Evolutionary conservation across 2,329 filamentous ascomycete genomes (phyloP), one percentile per base, ranked within the genome.

Genomic region (Leptodontidium sp.): DNA sequence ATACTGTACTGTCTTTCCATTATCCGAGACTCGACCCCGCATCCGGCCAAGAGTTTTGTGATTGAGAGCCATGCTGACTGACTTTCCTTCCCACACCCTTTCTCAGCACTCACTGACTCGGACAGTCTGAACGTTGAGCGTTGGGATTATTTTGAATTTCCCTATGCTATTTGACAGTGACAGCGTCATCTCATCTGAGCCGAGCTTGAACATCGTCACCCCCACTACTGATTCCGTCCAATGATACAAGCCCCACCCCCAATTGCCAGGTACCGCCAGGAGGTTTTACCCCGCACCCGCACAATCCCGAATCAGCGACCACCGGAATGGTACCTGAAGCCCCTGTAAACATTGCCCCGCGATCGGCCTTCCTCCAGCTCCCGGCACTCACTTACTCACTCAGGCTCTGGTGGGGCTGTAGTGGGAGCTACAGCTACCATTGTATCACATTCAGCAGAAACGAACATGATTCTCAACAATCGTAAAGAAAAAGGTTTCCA

Each of bases 1-100:
- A 68, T 78, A 81, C 67, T 81, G 77, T 14, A 74, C 68, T 52
- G 72, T 72, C 29, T 63, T 38, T 21, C 61, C 55, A 49, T 69
- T 61, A 24, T 57, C 9, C 9, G 68, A 69, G n/a, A 53, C 15
- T 11, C 24, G 43, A 53, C 72, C 72, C 29, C 61, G 68, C 40
- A 73, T 50, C 6, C 35, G 43, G 12, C 72, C 70, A 0, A 73
- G 64, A 7, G 14, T 63, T 14, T 59, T 45, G 43, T 73, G 72
- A 40, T 57, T 35, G n/a, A 68, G 61, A 40, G 62, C 40, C 62
- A 64, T 64, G 35, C n/a, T 40, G 38, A 32, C 29, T 32, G 3
- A 4, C 29, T 1, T 32, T 3, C 29, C 29, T 52, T 38, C 45
- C 9, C 29, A 52, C 29, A 11, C 2, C 38, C 11, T 40, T 4